Evolutionary conservation across 1,284 basidiomycete species (phyloP).

Genomic region (Cryptococcus jaspeensis): DNA sequence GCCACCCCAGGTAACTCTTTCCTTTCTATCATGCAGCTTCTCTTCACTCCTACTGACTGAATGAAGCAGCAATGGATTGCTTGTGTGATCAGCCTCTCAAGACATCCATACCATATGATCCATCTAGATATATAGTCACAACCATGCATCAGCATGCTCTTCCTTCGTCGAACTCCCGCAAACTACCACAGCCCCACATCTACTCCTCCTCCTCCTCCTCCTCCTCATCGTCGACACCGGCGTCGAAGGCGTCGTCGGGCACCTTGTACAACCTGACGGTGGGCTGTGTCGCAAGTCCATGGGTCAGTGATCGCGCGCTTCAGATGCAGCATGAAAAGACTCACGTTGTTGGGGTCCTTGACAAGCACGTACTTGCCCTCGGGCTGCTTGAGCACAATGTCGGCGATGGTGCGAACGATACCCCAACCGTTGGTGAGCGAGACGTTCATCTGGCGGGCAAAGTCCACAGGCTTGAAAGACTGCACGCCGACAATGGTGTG

Average conservation of each 20-base stretch:
- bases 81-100: background rate
- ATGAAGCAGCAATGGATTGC: too few species aligned
- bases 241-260: constrained; percentile 78
- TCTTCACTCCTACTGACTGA: too few species aligned
- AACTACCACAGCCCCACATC: constrained; percentile 1
- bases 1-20: too few species aligned
- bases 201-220: constrained; percentile 22
- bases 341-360: constrained; percentile 93
- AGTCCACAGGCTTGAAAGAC: constrained; percentile 90
- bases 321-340: constrained; percentile 30
- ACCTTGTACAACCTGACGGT: constrained; percentile 92
- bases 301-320: constrained; percentile 9
- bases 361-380: constrained; percentile 95
- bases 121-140: background rate
- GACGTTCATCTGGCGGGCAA: constrained; percentile 92
- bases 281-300: constrained; percentile 59
- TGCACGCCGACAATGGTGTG: constrained; percentile 95
- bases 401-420: constrained; percentile 90
- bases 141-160: background rate
- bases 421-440: constrained; percentile 97
- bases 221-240: constrained; percentile 82
- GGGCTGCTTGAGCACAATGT: constrained; percentile 88
- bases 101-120: background rate
- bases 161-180: background rate
- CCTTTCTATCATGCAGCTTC: too few species aligned